Base-by-base conservation (phyloP, 805 yeast species). In the Myxozyma melibiosi region DNA sequence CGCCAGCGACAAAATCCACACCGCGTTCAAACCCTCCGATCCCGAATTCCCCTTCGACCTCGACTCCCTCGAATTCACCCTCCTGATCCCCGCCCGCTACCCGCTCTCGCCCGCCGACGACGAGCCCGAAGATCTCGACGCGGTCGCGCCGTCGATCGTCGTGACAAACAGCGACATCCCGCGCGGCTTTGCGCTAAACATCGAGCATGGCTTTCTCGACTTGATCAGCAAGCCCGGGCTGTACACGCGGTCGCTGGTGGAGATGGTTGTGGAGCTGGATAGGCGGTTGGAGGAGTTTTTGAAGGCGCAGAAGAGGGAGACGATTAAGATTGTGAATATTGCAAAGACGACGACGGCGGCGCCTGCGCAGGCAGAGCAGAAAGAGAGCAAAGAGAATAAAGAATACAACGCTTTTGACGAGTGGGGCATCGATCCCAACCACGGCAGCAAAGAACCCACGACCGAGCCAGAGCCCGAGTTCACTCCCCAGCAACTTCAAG, bases 31-130 rank as follows among this genome's bases (percentile, higher is more conserved):
- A 27, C 91, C 91, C 0, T 75, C 84, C 1, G 91, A 85, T 67
- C 90, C 90, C 0, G 86, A 85, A 43, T 86, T 87, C 66, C 86
- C 90, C 0, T 86, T 76, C 66, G 89, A 84, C 52, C 69, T 86
- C 30, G 78, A 77, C 2, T 65, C 68, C n/a, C 73, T 86, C 54
- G 77, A 79, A 48, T 65, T 86, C 31, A 78, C 81, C 43, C 68
- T 87, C 31, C 70, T 76, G 37, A 73, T 86, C 2, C 89, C 92
- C 0, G 66, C 70, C 1, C 72, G 71, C 33, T 86, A 84, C 64
- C 90, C 90, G 0, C 41, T 38, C 7, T 51, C 55, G 2, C 42
- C 44, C 1, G 41, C 39, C 18, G 44, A 45, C 20, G 9, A 14
- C 7, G 45, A 43, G 20, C 30, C 39, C 6, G 47, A 45, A 3